Conservation (phyloP, 306 rosid genomes). For the Mimosa pudica region DNA sequence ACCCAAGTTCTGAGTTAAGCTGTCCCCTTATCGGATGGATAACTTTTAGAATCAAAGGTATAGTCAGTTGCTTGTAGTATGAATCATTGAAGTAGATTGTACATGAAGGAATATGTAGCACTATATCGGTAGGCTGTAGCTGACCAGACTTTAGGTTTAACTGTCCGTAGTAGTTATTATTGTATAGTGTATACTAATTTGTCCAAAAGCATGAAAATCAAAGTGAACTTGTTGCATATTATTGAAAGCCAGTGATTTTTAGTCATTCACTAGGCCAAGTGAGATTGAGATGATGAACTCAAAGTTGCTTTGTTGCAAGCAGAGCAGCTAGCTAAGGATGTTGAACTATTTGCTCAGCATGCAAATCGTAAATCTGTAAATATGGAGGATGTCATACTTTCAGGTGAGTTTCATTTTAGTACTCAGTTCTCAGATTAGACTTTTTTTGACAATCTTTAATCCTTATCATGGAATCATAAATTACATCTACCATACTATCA, state of each 20-base stretch:
- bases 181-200: too few relatives aligned
- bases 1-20: not conserved
- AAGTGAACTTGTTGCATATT: not conserved
- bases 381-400: slow-evolving; percentile 86
- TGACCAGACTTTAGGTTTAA: not conserved
- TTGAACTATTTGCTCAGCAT: slow-evolving; percentile 82
- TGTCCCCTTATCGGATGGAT: not conserved
- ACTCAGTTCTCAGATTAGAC: not conserved
- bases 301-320: slow-evolving; percentile 34
- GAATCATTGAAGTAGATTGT: not conserved
- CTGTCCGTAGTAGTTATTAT: too few relatives aligned
- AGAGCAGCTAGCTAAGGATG: slow-evolving; percentile 85
- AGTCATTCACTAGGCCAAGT: slow-evolving; percentile 5
- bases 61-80: not conserved
- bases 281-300: slow-evolving; percentile 10
- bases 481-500: not conserved
- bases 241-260: not conserved
- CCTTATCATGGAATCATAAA: not conserved
- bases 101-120: not conserved
- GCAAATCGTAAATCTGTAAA: slow-evolving; percentile 80
- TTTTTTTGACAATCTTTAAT: not conserved
- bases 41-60: slow-evolving; percentile 11
- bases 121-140: not conserved
- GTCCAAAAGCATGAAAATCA: not conserved
- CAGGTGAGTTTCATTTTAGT: slow-evolving; percentile 53